Evolutionary conservation across 768 basidiomycete genomes (phyloP), one percentile per base, ranked within the genome.

Genomic region (Trichaptum fuscoviolaceum): DNA sequence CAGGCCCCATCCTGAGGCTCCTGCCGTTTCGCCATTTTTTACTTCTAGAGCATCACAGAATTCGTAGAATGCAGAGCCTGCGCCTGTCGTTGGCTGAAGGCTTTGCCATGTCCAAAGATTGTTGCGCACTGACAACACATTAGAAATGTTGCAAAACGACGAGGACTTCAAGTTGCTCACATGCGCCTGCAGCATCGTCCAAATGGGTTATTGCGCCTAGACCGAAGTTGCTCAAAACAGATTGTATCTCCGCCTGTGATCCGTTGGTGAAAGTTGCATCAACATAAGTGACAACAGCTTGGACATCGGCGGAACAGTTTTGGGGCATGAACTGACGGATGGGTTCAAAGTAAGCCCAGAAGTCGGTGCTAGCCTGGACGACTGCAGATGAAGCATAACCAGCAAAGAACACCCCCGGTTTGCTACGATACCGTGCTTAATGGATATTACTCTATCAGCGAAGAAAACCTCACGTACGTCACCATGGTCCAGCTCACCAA

Each of bases 331-430:
- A 77, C 69, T 84, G 78, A 18, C 85, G 85, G 69, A 89, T 84
- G 17, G 89, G 89, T 67, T 90, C 89, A 73, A 89, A 91, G 71
- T 91, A 92, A 68, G 78, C 79, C 87, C 87, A 90, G 71, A 85
- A 88, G 72, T 88, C 65, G 20, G 62, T 71, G 68, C 86, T 87
- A 9, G 86, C 83, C 73, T 89, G 79, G 10, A 90, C 87, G 25
- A 88, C 87, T 7, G 78, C 88, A 42, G 87, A 89, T 0, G 87
- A 87, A 0, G 85, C 83, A 71, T 88, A 89, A n/a, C 85, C 87
- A 18, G 86, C 86, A 63, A 77, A 81, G 77, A 90, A 89, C 7
- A 87, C 71, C 62, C 70, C 81, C 0, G 86, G 87, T 73, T 87
- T 84, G 71, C 87, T 88, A 71, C 57, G 67, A 25, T 20, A 35